These are phyloP conservation scores for Camelina hispida DNA, from an alignment of 345 rosid species.

Conservation along the genomic window DNA sequence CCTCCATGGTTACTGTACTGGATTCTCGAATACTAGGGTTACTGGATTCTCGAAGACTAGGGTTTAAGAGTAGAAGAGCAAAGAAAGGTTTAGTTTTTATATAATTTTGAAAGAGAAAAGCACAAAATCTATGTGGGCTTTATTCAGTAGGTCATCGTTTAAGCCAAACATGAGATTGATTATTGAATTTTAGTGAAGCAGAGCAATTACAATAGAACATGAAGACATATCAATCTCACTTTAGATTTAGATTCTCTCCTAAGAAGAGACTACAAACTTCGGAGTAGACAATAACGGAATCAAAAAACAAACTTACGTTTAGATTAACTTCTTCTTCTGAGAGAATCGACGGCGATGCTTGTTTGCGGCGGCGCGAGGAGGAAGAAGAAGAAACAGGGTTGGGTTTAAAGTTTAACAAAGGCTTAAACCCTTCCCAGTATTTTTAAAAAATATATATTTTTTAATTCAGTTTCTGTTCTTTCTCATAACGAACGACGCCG, in stretches of 20 bases:
- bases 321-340: not conserved
- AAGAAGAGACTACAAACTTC: not conserved
- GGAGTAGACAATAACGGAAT: not conserved
- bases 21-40: conserved; percentile 1
- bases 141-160: not conserved
- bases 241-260: not conserved
- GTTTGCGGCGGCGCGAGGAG: not conserved
- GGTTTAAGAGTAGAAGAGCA: not conserved
- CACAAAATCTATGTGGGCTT: not conserved
- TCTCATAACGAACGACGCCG: no score
- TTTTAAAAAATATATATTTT: not conserved
- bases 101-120: not conserved
- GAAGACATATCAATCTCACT: not conserved
- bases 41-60: not conserved
- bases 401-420: not conserved
- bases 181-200: not conserved
- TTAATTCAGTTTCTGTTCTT: no score
- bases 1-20: conserved; percentile 26
- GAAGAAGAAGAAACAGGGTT: conserved; percentile 8
- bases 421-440: conserved; percentile 1
- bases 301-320: not conserved
- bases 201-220: not conserved
- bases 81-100: not conserved
- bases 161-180: not conserved
- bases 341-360: not conserved